Evolutionary conservation across 495 filamentous ascomycete species (phyloP).

Genomic region (Aspergillus saccharolyticus): DNA sequence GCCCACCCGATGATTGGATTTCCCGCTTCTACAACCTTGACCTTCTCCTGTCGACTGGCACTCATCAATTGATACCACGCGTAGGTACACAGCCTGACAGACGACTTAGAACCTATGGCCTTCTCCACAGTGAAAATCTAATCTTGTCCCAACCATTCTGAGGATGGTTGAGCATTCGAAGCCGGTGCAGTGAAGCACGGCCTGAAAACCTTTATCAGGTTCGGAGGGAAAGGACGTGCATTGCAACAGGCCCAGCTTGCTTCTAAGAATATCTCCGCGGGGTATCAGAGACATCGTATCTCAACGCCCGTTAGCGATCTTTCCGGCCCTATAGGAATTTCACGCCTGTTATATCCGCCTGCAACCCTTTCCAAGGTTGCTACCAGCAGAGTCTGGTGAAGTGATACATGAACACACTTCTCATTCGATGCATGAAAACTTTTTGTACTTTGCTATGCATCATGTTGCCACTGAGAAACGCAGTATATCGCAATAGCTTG

Average conservation of each 20-base stretch:
- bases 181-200: background rate
- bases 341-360: background rate
- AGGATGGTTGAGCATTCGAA: background rate
- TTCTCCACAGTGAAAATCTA: too few relatives aligned
- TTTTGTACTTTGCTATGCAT: too few relatives aligned
- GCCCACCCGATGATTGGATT: background rate
- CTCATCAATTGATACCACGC: too few relatives aligned
- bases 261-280: background rate
- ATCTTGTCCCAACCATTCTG: too few relatives aligned
- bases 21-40: too few relatives aligned
- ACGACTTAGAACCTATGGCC: too few relatives aligned
- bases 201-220: background rate
- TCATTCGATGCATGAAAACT: too few relatives aligned
- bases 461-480: too few relatives aligned
- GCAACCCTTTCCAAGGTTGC: background rate
- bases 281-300: background rate
- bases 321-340: background rate
- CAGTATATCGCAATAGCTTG: too few relatives aligned
- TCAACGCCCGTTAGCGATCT: background rate
- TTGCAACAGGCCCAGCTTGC: background rate
- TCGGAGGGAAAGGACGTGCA: too few relatives aligned
- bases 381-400: background rate
- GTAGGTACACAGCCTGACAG: too few relatives aligned
- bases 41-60: too few relatives aligned
- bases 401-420: background rate